Evolutionary conservation across 2,329 filamentous ascomycete genomes (phyloP).

Genomic region (Amphichorda felina): DNA sequence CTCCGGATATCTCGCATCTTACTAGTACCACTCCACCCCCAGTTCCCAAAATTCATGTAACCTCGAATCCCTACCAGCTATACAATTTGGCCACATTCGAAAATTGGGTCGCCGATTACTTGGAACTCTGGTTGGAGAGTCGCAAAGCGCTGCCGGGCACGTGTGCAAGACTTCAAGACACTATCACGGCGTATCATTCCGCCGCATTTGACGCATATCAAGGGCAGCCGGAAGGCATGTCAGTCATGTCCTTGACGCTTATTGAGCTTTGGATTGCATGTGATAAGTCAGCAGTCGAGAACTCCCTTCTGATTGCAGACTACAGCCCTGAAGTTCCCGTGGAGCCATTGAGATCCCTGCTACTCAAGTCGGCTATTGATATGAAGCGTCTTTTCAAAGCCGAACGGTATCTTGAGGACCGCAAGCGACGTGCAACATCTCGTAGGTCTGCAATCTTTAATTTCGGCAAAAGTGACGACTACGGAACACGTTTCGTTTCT

Average conservation of each 20-base stretch:
- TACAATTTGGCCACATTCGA: slow-evolving; percentile 28
- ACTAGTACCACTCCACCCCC: too few relatives aligned
- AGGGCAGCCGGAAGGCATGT: slow-evolving; percentile 29
- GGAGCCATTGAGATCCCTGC: slow-evolving; percentile 24
- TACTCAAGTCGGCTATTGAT: slow-evolving; percentile 29
- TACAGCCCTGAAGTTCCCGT: slow-evolving; percentile 32
- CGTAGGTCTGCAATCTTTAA: background rate
- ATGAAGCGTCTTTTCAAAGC: slow-evolving; percentile 31
- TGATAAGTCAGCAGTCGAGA: slow-evolving; percentile 31
- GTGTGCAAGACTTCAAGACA: slow-evolving; percentile 17
- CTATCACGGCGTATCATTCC: slow-evolving; percentile 22
- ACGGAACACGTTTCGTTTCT: slow-evolving; percentile 35
- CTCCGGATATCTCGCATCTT: too few relatives aligned
- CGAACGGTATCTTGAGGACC: background rate
- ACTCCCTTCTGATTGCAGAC: slow-evolving; percentile 25
- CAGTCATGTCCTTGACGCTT: slow-evolving; percentile 40
- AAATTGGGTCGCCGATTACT: slow-evolving; percentile 29
- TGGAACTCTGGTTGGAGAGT: slow-evolving; percentile 29
- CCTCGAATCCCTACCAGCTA: too few relatives aligned
- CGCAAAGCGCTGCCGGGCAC: slow-evolving; percentile 11
- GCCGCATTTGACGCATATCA: slow-evolving; percentile 15
- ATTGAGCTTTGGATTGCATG: slow-evolving; percentile 47
- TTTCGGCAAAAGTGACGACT: slow-evolving; percentile 20
- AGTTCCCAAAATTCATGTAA: too few relatives aligned
- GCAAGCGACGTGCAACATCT: background rate